A percentile compares a stretch with the other conserved stretches of the same genome.
Conservation (phyloP, 495 filamentous ascomycete genomes). For the Bacidia gigantensis region DNA sequence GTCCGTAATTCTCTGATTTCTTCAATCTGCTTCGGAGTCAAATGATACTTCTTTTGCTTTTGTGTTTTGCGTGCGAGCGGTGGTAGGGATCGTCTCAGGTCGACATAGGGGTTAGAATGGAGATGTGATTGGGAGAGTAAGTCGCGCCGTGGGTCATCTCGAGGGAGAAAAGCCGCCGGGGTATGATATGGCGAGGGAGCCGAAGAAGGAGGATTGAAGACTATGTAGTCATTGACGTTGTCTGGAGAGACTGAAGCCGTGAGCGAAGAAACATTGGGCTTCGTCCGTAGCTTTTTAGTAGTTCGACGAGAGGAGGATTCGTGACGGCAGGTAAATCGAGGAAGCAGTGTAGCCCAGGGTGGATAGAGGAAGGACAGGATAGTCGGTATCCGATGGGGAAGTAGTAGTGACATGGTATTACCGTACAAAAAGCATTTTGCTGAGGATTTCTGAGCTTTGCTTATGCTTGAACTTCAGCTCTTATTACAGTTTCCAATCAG, state of each 20-base stretch:
- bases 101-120: conserved; percentile 16
- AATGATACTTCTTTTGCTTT: conserved; percentile 56
- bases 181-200: conserved; percentile 72
- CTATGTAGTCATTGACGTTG: conserved; percentile 47
- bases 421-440: neutral
- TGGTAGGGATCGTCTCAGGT: conserved; percentile 31
- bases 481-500: no score
- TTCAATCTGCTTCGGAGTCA: conserved; percentile 56
- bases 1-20: conserved; percentile 62
- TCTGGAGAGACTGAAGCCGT: conserved; percentile 28
- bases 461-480: no score
- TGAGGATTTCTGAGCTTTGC: neutral
- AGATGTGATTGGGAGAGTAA: conserved; percentile 30
- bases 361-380: conserved; percentile 31
- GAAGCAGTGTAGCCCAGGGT: conserved; percentile 27
- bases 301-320: conserved; percentile 59
- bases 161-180: conserved; percentile 78
- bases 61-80: conserved; percentile 38
- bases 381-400: neutral
- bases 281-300: conserved; percentile 56
- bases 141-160: conserved; percentile 54
- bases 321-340: conserved; percentile 32
- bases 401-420: conserved; percentile 9
- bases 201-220: conserved; percentile 91
- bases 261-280: conserved; percentile 56